Evolutionary conservation across 2,329 filamentous ascomycete genomes (phyloP).

Genomic region (Triangularia verruculosa): DNA sequence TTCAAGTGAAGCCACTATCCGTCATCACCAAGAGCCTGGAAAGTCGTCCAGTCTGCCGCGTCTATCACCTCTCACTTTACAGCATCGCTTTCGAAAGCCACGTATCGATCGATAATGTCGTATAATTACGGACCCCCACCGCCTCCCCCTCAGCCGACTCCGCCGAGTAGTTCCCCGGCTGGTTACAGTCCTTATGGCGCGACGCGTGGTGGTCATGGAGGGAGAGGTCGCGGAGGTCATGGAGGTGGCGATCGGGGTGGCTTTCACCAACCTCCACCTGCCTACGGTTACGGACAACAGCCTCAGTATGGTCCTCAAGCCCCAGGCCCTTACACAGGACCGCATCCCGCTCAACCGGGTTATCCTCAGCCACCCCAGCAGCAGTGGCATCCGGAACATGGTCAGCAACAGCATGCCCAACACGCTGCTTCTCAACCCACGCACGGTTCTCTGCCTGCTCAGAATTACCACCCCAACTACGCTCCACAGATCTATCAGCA

Average conservation of each 20-base stretch:
- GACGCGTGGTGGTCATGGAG: constrained; percentile 38
- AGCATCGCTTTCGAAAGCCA: neutral
- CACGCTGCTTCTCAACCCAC: constrained; percentile 38
- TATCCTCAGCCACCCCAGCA: constrained; percentile 42
- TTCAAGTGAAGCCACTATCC: constrained; percentile 25
- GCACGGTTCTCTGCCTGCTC: constrained; percentile 48
- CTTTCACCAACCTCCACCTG: constrained; percentile 39
- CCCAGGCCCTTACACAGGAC: constrained; percentile 28
- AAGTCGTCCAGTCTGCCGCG: constrained; percentile 16
- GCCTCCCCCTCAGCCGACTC: constrained; percentile 40
- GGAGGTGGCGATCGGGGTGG: constrained; percentile 43
- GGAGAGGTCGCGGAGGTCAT: constrained; percentile 42
- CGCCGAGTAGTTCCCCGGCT: constrained; percentile 31
- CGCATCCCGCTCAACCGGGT: constrained; percentile 37
- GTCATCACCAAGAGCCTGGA: constrained; percentile 8
- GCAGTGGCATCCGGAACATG: constrained; percentile 41
- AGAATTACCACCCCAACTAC: constrained; percentile 59
- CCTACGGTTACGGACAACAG: constrained; percentile 45
- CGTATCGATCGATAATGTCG: constrained; percentile 38
- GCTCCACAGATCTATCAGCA: constrained; percentile 52
- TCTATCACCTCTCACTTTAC: neutral
- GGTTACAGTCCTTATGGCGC: constrained; percentile 40
- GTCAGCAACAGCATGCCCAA: constrained; percentile 34
- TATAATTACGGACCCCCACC: constrained; percentile 56
- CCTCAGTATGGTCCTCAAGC: constrained; percentile 32